A percentile compares a stretch with the other conserved stretches of the same genome.
Evolutionary conservation across 2,329 filamentous ascomycete genomes (phyloP).

Genomic region (Aureobasidium sp.): DNA sequence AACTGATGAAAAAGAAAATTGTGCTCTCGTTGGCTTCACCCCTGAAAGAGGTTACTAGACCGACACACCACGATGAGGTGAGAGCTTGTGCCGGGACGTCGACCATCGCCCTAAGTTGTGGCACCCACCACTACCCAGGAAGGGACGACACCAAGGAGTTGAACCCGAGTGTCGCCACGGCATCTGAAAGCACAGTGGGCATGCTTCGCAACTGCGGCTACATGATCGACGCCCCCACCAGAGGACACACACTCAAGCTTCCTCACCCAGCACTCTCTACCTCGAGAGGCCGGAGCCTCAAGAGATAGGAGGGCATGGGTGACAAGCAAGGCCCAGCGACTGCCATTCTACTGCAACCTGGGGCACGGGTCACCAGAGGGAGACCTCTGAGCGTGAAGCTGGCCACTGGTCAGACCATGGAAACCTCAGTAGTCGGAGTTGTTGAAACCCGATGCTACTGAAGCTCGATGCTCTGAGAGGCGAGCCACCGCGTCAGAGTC

Average conservation of each 20-base stretch:
- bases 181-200: not conserved
- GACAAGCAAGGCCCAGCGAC: not conserved
- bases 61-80: constrained; percentile 4
- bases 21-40: constrained; percentile 2
- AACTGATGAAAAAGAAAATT: not conserved
- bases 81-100: not conserved
- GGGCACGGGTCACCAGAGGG: not conserved
- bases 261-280: not conserved
- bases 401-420: not conserved
- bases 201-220: not conserved
- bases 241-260: not conserved
- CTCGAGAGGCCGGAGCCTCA: not conserved
- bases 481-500: not conserved
- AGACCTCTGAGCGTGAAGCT: not conserved
- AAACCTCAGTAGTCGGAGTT: not conserved
- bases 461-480: not conserved
- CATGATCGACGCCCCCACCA: not conserved
- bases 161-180: not conserved
- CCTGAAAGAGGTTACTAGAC: not conserved
- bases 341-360: not conserved
- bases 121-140: not conserved
- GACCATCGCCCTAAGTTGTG: not conserved
- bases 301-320: not conserved
- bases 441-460: not conserved
- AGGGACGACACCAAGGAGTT: not conserved